Conservation (phyloP, 768 basidiomycete genomes). For the Lentinula boryana region DNA sequence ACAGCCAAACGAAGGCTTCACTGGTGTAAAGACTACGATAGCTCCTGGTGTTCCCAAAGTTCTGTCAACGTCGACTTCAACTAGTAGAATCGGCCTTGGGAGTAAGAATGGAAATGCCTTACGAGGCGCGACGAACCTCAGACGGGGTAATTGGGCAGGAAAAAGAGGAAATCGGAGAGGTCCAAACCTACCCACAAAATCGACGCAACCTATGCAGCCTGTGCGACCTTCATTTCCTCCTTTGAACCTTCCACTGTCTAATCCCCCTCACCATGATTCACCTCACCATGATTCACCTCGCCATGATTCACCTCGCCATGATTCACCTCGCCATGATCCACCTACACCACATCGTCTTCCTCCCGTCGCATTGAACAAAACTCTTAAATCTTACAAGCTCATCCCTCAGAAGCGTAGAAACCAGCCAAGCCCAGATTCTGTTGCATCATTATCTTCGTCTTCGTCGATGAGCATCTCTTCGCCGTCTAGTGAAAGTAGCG, state of each 20-base stretch:
- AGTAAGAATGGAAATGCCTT: neutral
- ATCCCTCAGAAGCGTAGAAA: neutral
- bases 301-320: neutral
- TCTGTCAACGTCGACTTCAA: neutral
- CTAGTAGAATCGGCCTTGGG: neutral
- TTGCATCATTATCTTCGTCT: neutral
- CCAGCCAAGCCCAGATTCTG: neutral
- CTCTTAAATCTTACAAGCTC: neutral
- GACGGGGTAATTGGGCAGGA: neutral
- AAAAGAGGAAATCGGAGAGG: neutral
- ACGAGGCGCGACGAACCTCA: neutral
- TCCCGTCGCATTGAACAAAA: neutral
- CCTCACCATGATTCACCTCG: no score
- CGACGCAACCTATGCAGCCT: neutral
- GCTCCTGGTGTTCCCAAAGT: neutral
- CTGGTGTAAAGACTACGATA: neutral
- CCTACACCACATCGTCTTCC: neutral
- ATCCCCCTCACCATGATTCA: no score
- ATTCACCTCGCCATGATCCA: neutral
- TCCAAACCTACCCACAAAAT: neutral
- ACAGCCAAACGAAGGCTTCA: neutral
- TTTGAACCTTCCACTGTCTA: neutral
- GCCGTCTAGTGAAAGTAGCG: neutral
- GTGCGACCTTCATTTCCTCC: neutral
- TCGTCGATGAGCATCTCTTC: neutral